Evolutionary conservation across 2,329 filamentous ascomycete genomes (phyloP).

Genomic region (Epichloe elymi): DNA sequence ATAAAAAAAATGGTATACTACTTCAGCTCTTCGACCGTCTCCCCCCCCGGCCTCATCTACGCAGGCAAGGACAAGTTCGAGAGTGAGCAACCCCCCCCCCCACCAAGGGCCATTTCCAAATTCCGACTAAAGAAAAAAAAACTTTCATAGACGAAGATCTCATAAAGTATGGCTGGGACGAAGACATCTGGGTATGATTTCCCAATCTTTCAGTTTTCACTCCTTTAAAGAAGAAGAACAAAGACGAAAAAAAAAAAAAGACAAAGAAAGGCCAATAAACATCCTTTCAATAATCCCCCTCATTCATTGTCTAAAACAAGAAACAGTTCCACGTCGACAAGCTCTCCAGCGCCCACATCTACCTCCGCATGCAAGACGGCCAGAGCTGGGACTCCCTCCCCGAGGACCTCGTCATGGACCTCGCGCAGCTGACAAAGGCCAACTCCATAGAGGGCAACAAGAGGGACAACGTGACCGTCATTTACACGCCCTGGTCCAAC

Average conservation of each 20-base stretch:
- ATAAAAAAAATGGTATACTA: constrained; percentile 73
- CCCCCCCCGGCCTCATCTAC: constrained; percentile 69
- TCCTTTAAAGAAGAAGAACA: neutral
- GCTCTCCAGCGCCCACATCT: constrained; percentile 90
- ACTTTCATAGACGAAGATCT: constrained; percentile 70
- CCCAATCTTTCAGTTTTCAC: neutral
- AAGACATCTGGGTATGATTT: constrained; percentile 61
- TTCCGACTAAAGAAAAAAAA: neutral
- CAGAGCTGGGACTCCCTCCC: constrained; percentile 78
- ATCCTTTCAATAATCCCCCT: neutral
- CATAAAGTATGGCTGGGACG: constrained; percentile 86
- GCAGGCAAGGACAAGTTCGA: constrained; percentile 99
- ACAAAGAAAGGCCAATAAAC: too few relatives aligned
- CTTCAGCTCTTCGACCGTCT: constrained; percentile 73
- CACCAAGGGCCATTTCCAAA: too few relatives aligned
- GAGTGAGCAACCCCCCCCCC: constrained; percentile 44
- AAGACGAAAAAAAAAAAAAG: too few relatives aligned
- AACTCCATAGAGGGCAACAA: constrained; percentile 99
- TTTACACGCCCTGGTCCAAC: constrained; percentile 97
- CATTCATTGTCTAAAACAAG: neutral
- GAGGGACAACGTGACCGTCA: constrained; percentile 91
- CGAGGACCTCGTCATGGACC: constrained; percentile 62
- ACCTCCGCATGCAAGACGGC: constrained; percentile 68
- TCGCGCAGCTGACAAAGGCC: constrained; percentile 95
- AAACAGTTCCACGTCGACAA: constrained; percentile 91